phyloP scores from a whole-genome alignment of 2,329 filamentous ascomycete species.

The Botrytis tulipae region DNA sequence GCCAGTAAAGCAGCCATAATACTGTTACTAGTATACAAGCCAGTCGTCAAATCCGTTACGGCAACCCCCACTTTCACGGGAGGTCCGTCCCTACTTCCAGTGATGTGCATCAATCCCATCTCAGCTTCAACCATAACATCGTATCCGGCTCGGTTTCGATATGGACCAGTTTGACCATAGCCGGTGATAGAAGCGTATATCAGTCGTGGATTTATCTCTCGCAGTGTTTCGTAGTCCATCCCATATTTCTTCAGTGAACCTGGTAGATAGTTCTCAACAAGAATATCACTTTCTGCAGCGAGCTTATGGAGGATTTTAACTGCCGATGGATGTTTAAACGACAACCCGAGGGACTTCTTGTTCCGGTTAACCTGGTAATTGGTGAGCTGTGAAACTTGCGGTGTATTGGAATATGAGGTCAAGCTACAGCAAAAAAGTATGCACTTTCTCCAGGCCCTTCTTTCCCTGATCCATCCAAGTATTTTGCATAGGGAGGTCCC shows the following conservation, averaged over 20 bases:
- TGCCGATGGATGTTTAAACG: conserved; percentile 81
- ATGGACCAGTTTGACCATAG: conserved; percentile 93
- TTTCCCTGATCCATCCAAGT: conserved; percentile 57
- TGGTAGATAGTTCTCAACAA: conserved; percentile 96
- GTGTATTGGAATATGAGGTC: background rate
- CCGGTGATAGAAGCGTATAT: conserved; percentile 97
- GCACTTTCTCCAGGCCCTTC: conserved; percentile 85
- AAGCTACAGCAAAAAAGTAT: conserved; percentile 79
- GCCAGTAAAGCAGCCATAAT: conserved; percentile 91
- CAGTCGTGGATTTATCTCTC: conserved; percentile 76
- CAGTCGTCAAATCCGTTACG: conserved; percentile 93
- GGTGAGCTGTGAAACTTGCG: conserved; percentile 18
- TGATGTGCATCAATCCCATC: conserved; percentile 98
- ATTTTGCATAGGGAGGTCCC: conserved; percentile 90
- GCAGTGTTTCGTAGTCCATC: conserved; percentile 82
- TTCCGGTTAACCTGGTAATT: conserved; percentile 79
- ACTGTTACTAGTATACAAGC: conserved; percentile 89
- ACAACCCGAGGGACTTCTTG: conserved; percentile 90
- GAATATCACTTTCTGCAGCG: conserved; percentile 79
- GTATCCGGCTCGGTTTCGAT: conserved; percentile 83
- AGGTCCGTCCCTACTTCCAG: conserved; percentile 79
- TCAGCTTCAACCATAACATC: conserved; percentile 99
- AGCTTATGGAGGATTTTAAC: conserved; percentile 85
- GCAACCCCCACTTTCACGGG: conserved; percentile 97
- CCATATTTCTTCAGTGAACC: conserved; percentile 85